These are phyloP conservation scores for Fraxinus paxiana DNA, from an alignment of 305 asterid genomes.

Conservation along the genomic window DNA sequence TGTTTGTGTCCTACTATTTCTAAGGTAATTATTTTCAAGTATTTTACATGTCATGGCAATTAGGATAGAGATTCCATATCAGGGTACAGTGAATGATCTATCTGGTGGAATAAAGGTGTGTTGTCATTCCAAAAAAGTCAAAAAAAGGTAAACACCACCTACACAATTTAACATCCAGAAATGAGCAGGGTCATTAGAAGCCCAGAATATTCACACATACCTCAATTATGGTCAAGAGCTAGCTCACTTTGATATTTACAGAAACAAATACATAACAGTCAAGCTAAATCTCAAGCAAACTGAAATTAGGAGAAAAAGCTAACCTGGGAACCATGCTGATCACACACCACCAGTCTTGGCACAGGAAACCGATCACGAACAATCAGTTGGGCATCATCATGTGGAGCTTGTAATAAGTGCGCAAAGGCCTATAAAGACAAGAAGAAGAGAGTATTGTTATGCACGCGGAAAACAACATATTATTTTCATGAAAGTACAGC, in stretches of 20 bases:
- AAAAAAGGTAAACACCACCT: not conserved
- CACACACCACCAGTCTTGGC: conserved; percentile 95
- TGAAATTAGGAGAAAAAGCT: conserved; percentile 7
- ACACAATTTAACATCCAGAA: not conserved
- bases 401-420: conserved; percentile 81
- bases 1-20: not conserved
- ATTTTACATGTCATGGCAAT: not conserved
- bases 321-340: conserved; percentile 99
- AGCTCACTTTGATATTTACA: not conserved
- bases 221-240: not conserved
- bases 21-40: not conserved
- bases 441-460: not conserved
- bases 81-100: not conserved
- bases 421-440: conserved; percentile 59
- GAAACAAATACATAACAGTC: conserved; percentile 4
- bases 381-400: conserved; percentile 75
- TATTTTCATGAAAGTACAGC: conserved; percentile 4
- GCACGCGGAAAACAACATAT: not conserved
- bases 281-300: conserved; percentile 4
- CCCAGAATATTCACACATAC: conserved; percentile 1
- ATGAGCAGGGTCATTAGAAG: not conserved
- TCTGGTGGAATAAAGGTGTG: not conserved
- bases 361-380: conserved; percentile 89
- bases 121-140: not conserved
- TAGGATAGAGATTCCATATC: not conserved